phyloP scores from a whole-genome alignment of 257 asterid genomes.

The Petunia axillaris region DNA sequence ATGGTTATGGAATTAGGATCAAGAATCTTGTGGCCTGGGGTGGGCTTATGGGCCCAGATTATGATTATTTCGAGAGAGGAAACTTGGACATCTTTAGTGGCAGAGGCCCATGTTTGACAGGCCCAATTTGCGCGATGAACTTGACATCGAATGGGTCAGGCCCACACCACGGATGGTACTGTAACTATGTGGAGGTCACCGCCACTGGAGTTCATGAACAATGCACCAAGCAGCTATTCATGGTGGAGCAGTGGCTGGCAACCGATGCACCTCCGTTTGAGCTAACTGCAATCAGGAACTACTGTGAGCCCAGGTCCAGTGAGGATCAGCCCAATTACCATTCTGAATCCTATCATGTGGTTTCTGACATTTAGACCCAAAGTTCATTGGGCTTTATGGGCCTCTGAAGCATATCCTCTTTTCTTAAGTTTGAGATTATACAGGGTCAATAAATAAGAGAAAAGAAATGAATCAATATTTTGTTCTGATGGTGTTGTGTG shows the following conservation, averaged over 20 bases:
- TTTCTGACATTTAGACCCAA: too few species aligned
- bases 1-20: slow-evolving; percentile 52
- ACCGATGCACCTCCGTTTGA: slow-evolving; percentile 23
- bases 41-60: slow-evolving; percentile 62
- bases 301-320: neutral
- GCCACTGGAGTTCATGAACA: slow-evolving; percentile 25
- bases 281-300: slow-evolving; percentile 22
- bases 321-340: too few species aligned
- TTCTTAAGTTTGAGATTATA: too few species aligned
- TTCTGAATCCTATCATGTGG: too few species aligned
- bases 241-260: slow-evolving; percentile 35
- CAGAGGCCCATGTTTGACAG: slow-evolving; percentile 57
- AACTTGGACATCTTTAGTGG: slow-evolving; percentile 71
- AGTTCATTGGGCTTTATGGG: too few species aligned
- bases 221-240: slow-evolving; percentile 29
- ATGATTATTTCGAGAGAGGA: slow-evolving; percentile 68
- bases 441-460: too few species aligned
- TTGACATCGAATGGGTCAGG: slow-evolving; percentile 28
- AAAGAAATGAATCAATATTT: too few species aligned
- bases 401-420: too few species aligned
- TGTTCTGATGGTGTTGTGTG: too few species aligned
- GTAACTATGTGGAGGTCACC: slow-evolving; percentile 37
- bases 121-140: slow-evolving; percentile 49
- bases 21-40: slow-evolving; percentile 64
- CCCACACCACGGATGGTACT: slow-evolving; percentile 31